Base-by-base conservation (phyloP, 441 rosid genomes). In the Corymbia calophylla region DNA sequence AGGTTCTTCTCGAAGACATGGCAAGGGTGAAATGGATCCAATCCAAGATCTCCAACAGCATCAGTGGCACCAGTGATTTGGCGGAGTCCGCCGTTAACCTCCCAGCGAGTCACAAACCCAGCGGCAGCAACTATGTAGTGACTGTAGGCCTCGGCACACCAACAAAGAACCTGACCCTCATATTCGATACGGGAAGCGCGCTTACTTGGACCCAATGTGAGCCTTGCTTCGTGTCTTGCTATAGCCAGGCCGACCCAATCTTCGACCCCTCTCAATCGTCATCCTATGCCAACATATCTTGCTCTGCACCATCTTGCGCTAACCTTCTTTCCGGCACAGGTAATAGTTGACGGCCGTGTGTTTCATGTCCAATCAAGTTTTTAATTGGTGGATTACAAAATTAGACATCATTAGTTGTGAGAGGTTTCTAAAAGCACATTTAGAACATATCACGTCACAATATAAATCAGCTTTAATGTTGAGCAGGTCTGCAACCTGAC, bases 171-270 rank as follows among this genome's bases (percentile, higher is more conserved):
- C 27, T 89, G 1, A 49, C 87, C 12, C 81, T 89, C 29, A 0
- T 2, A 44, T 85, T 89, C 66, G 88, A 89, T 82, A 89, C 90
- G 7, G 88, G 88, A 1, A 89, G 88, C 70, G 31, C 70, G 18
- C 86, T 89, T 10, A 86, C 88, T 3, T 86, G 90, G 90, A 86
- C 90, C 27, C 70, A 89, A 6, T 89, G 90, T 48, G 17, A 53
- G 58, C 85, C 88, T 2, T 86, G 88, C 25, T 10, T 35, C 3
- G n/a, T 3, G 84, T 31, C 66, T 31, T 89, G 90, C 64, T 86
- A 89, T 53, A 32, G 53, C n/a, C 90, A 88, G 87, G 14, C 47
- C 39, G 82, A 88, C 23, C 90, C 90, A 11, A 88, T 82, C 23
- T 88, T 54, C 21, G 87, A 88, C 62, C 73, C 90, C 19, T 70